phyloP scores from a whole-genome alignment of 257 asterid genomes.

The Lycium ferocissimum region DNA sequence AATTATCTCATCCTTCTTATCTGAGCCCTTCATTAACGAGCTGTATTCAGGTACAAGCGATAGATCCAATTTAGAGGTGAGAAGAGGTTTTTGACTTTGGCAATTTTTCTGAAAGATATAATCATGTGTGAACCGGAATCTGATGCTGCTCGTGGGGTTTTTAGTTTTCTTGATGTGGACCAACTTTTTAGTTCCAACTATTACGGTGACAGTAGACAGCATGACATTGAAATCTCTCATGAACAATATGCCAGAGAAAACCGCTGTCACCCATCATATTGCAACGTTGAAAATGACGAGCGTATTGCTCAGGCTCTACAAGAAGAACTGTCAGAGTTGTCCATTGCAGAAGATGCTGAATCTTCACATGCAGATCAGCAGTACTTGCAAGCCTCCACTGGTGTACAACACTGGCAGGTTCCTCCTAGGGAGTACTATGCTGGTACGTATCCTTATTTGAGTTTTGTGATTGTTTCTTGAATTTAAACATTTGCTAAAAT shows the following conservation, averaged over 20 bases:
- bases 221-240: constrained; percentile 68
- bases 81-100: constrained; percentile 30
- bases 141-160: constrained; percentile 66
- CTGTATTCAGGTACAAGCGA: constrained; percentile 36
- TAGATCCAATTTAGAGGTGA: constrained; percentile 30
- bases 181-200: constrained; percentile 71
- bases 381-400: constrained; percentile 48
- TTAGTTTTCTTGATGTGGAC: constrained; percentile 61
- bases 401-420: constrained; percentile 60
- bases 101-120: constrained; percentile 34
- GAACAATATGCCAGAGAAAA: constrained; percentile 64
- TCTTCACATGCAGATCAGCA: constrained; percentile 51
- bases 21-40: constrained; percentile 24
- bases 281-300: constrained; percentile 60
- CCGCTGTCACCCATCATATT: constrained; percentile 41
- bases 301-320: constrained; percentile 60
- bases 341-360: constrained; percentile 64
- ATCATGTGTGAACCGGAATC: constrained; percentile 71
- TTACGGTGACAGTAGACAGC: constrained; percentile 72
- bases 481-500: constrained; percentile 28
- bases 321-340: constrained; percentile 67
- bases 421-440: constrained; percentile 57
- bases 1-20: constrained; percentile 31
- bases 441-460: constrained; percentile 47
- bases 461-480: neutral